Base-by-base conservation (phyloP, 140 eudicot species). In the Bidens hawaiensis region DNA sequence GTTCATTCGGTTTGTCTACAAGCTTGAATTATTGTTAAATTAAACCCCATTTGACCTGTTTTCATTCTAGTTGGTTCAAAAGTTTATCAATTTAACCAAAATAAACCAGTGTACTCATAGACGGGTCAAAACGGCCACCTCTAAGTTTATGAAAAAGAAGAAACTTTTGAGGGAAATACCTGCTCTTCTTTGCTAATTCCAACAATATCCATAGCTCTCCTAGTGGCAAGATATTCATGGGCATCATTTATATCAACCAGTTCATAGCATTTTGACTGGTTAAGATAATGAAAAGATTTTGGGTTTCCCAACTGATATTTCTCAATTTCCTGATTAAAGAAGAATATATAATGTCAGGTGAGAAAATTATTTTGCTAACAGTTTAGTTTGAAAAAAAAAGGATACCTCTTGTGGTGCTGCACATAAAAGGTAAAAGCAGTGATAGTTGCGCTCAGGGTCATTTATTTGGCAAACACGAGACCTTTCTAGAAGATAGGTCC, bases 161-260 rank as follows among this genome's bases (percentile, higher is more conserved):
- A 61, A 58, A 57, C n/a, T 53, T 45, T 15, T 53, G 30, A 55
- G 59, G 48, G 61, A 26, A 23, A 33, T 81, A 85, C 99, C 99
- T 94, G 99, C 74, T 94, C 97, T 48, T 77, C 73, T 81, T 83
- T 71, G 77, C 95, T 86, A 47, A 94, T 88, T 62, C 99, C 99
- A 56, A 93, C 99, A 63, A 93, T 67, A 74, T 93, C 99, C 99
- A 93, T 93, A 22, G 99, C 99, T 81, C 99, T 79, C 60, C 95
- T 79, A 43, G 99, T 93, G 62, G 90, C 96, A 61, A 93, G 94
- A 79, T 88, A 94, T 12, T 94, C 99, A 41, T 73, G 88, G 60
- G 99, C 90, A 64, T 94, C 99, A 75, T 71, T 88, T 25, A 83
- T 78, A 30, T 82, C 97, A 77, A 30, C 95, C 79, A 94, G 80